Conservation (phyloP, 2,329 filamentous ascomycete species). For the Cladosporium oxysporum region DNA sequence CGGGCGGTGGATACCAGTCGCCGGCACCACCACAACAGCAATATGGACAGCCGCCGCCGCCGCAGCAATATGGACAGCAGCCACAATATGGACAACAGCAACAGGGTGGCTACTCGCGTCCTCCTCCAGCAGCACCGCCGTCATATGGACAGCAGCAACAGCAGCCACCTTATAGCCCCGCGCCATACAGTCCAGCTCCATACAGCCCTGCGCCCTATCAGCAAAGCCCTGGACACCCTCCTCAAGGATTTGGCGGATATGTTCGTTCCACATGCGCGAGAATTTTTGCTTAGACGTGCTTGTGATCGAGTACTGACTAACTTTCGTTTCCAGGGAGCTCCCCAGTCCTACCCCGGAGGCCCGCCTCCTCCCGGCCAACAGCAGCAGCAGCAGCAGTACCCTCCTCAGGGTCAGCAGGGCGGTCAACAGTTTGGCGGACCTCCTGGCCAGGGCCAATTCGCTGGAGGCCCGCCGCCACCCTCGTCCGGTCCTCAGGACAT, state of each 20-base stretch:
- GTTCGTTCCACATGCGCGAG: conserved; percentile 30
- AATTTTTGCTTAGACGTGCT: not conserved
- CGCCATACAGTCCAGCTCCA: conserved; percentile 30
- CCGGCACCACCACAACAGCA: conserved; percentile 26
- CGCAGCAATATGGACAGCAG: conserved; percentile 26
- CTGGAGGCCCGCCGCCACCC: conserved; percentile 33
- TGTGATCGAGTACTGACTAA: conserved; percentile 19
- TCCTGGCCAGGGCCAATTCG: conserved; percentile 26
- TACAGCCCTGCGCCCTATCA: conserved; percentile 35
- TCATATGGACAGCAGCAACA: conserved; percentile 23
- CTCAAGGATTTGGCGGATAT: conserved; percentile 34
- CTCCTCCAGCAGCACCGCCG: conserved; percentile 29
- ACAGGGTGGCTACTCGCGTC: conserved; percentile 34
- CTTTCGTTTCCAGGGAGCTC: conserved; percentile 29
- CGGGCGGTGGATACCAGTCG: conserved; percentile 23
- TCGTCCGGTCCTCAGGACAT: conserved; percentile 49
- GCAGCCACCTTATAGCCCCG: conserved; percentile 25
- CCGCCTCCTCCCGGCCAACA: conserved; percentile 36
- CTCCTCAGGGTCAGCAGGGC: conserved; percentile 36
- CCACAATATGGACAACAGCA: conserved; percentile 8
- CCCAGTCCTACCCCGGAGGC: conserved; percentile 24
- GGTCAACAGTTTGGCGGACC: conserved; percentile 32
- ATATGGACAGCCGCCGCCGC: conserved; percentile 19
- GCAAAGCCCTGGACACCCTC: conserved; percentile 32
- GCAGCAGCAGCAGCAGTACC: conserved; percentile 40